Evolutionary conservation across 2,329 filamentous ascomycete species (phyloP).

Genomic region (Escovopsis weberi): DNA sequence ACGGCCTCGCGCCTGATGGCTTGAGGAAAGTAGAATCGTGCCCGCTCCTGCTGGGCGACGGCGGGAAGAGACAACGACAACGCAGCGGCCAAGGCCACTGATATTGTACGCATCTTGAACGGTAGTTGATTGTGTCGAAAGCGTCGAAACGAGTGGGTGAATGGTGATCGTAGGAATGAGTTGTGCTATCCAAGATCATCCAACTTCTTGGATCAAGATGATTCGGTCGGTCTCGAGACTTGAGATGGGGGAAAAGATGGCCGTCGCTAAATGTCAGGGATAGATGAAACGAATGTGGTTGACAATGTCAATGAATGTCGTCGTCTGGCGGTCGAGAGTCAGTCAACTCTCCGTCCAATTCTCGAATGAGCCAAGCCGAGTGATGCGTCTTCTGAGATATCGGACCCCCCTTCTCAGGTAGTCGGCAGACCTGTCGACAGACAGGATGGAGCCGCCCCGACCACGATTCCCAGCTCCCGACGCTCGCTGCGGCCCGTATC

Average conservation of each 20-base stretch:
- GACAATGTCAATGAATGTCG: conserved; percentile 41
- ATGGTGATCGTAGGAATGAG: too few relatives aligned
- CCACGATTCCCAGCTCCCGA: too few relatives aligned
- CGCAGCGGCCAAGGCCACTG: conserved; percentile 31
- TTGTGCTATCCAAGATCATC: too few relatives aligned
- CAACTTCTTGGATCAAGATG: too few relatives aligned
- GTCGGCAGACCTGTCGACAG: too few relatives aligned
- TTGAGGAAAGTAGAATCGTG: conserved; percentile 43
- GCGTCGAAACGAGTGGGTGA: too few relatives aligned
- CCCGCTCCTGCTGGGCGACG: conserved; percentile 28
- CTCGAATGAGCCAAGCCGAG: background rate
- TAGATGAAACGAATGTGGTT: conserved; percentile 43
- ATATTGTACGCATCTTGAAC: conserved; percentile 34
- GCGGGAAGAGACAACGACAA: conserved; percentile 33
- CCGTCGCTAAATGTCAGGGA: conserved; percentile 29
- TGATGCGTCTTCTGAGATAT: too few relatives aligned
- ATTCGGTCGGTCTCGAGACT: background rate
- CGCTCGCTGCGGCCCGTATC: too few relatives aligned
- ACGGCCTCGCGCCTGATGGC: conserved; percentile 37
- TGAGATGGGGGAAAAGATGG: background rate
- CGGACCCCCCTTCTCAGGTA: too few relatives aligned
- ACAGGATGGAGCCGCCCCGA: too few relatives aligned
- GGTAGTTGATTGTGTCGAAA: too few relatives aligned
- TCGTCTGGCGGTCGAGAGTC: conserved; percentile 8
- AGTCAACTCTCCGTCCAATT: conserved; percentile 3